Base-by-base conservation (phyloP, 768 basidiomycete genomes). In the Chalciporus pseudorubinellus region DNA sequence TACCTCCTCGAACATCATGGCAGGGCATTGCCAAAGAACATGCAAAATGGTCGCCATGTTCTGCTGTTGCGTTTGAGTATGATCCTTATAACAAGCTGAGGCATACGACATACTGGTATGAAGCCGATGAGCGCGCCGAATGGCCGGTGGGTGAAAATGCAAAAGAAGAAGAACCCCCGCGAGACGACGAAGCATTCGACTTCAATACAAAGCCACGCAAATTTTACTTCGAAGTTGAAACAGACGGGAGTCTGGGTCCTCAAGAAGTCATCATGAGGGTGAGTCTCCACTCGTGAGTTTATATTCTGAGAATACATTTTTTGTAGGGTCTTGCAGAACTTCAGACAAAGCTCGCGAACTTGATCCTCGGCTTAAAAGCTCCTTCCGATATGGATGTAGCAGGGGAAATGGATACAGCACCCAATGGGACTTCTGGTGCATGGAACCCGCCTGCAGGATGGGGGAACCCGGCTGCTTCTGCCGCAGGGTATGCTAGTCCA, bases 1-100 rank as follows among this genome's bases (percentile, higher is more conserved):
- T 46, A 26, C 31, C 41, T 33, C 20, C 52, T 41, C 38, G 47
- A 29, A 19, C 20, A 28, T 13, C 19, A 19, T 39, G 31, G n/a
- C 62, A 98, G 95, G 95, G 95, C 38, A 87, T 97, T 53, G 93
- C 95, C 4, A 98, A 98, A 75, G 93, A 97, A 67, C 97, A 99
- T 65, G 94, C 97, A 12, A 99, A 99, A 72, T 99, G 95, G 92
- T 95, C 93, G 0, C 95, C 97, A 12, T 90, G 94, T 53, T 89
- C 93, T 2, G 93, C 97, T 8, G 86, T 99, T 16, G 83, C 87
- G 8, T 98, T 95, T 58, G 97, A 99, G 73, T 99, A 99, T 57
- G 97, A 99, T 70, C 97, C 97, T 12, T 81, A 98, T 76, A 99
- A 99, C 74, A 93, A 93, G 69, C 77, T 99, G 28, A 84, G 94